Conservation (phyloP, 2,329 filamentous ascomycete species). For the Cladobotryum protrusum region DNA sequence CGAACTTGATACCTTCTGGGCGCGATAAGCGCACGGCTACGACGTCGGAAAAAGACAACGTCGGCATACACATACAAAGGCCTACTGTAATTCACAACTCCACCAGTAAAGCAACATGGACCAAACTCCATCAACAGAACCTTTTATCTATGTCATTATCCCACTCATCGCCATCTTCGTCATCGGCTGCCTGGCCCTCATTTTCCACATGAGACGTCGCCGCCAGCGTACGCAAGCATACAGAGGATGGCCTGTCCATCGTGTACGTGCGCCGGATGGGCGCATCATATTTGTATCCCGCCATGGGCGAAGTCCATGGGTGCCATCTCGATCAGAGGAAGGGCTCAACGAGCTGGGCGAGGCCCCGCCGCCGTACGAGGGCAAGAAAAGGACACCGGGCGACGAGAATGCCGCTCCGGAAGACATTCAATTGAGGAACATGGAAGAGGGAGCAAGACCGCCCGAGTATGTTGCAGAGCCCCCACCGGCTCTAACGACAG, state of each 20-base stretch:
- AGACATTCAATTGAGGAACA: slow-evolving; percentile 18
- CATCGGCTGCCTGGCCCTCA: slow-evolving; percentile 30
- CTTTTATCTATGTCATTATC: slow-evolving; percentile 52
- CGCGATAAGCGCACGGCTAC: too few relatives aligned
- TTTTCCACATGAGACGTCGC: slow-evolving; percentile 39
- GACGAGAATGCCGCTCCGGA: neutral
- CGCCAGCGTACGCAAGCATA: slow-evolving; percentile 17
- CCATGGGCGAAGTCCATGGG: slow-evolving; percentile 17
- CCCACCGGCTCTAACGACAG: slow-evolving; percentile 17
- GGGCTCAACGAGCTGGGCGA: slow-evolving; percentile 59
- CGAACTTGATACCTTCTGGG: too few relatives aligned
- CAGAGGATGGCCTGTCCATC: slow-evolving; percentile 11
- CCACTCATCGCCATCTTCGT: slow-evolving; percentile 40
- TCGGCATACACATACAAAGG: neutral
- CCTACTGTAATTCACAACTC: neutral
- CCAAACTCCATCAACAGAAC: slow-evolving; percentile 36
- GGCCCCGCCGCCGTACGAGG: slow-evolving; percentile 57
- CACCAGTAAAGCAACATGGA: neutral
- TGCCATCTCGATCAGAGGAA: slow-evolving; percentile 34
- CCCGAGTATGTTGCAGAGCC: slow-evolving; percentile 24
- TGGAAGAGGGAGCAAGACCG: slow-evolving; percentile 22
- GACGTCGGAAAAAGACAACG: neutral
- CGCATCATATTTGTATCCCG: slow-evolving; percentile 12
- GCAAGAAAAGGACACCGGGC: slow-evolving; percentile 20
- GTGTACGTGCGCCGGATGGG: slow-evolving; percentile 19